Evolutionary conservation across 805 yeast genomes (phyloP), one percentile per base, ranked within the genome.

Genomic region (Ogataea polymorpha): DNA sequence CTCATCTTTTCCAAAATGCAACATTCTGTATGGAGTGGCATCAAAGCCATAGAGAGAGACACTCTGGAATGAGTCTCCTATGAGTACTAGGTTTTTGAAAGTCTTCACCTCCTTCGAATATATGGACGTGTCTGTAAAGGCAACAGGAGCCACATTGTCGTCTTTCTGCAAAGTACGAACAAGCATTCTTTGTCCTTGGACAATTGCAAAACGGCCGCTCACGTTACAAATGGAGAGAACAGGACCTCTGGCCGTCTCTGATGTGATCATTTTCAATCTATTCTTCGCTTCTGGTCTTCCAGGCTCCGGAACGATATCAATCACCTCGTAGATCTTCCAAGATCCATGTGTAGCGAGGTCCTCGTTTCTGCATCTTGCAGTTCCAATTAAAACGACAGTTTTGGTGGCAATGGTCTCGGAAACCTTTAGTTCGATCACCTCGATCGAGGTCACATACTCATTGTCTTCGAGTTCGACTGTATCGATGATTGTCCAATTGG

Each of bases 11-110:
- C 95, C 90, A 37, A 93, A 61, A 42, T 75, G 62, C 13, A 88
- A 70, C 81, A 91, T 80, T 49, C 96, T 68, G 59, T 86, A 90
- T 1, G 99, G 99, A 54, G 91, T 96, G 2, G 95, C 91, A 60
- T 89, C 96, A 64, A 89, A 90, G 1, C 97, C 97, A 21, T 82
- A 80, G 42, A 93, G 70, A 69, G 89, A 80, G 4, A 87, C 70
- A 50, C 89, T 78, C 51, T 86, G 83, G 62, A 80, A 71, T 0
- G 86, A 68, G 61, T 93, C 99, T 14, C 95, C 95, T 13, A 89
- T 63, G 2, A 89, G 54, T n/a, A 91, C 59, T 53, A 91, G 65
- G 59, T 90, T 87, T 28, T 95, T 90, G 58, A 88, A 79, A 49
- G 89, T 73, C 62, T 90, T 90, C 12, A 87, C 74, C 49, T 86